Evolutionary conservation across 1,139 yeast species (phyloP).

Genomic region (Sugiyamaella neomexicana): DNA sequence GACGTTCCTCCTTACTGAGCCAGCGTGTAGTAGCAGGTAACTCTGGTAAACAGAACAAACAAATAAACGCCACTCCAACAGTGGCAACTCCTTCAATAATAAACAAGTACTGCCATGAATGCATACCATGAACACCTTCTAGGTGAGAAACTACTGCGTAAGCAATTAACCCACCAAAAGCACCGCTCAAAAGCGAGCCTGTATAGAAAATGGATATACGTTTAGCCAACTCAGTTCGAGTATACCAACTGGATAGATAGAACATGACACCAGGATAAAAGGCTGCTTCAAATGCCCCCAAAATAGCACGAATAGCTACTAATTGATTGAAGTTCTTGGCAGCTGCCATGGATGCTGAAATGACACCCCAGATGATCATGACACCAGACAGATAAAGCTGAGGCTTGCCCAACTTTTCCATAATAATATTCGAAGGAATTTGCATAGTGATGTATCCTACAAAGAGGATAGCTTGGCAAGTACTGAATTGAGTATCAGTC

Average conservation of each 20-base stretch:
- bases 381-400: constrained; percentile 51
- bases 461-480: constrained; percentile 56
- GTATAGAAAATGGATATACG: constrained; percentile 52
- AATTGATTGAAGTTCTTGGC: constrained; percentile 44
- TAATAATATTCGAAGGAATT: constrained; percentile 53
- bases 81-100: constrained; percentile 64
- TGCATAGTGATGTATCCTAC: constrained; percentile 64
- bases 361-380: constrained; percentile 59
- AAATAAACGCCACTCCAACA: constrained; percentile 51
- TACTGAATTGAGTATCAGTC: constrained; percentile 53
- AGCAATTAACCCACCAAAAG: constrained; percentile 45
- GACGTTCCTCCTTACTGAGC: constrained; percentile 31
- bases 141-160: constrained; percentile 49
- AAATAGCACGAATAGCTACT: constrained; percentile 46
- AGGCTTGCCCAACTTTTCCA: constrained; percentile 51
- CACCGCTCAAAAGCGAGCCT: constrained; percentile 36
- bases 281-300: constrained; percentile 55
- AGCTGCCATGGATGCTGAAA: constrained; percentile 59
- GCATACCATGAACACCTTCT: constrained; percentile 42
- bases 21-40: constrained; percentile 47
- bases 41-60: constrained; percentile 46
- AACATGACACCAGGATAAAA: constrained; percentile 54
- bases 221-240: constrained; percentile 47
- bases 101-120: constrained; percentile 69
- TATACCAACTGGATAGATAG: constrained; percentile 55